Conservation (phyloP, 148 eudicot genomes). For the Rhododendron griersonianum region DNA sequence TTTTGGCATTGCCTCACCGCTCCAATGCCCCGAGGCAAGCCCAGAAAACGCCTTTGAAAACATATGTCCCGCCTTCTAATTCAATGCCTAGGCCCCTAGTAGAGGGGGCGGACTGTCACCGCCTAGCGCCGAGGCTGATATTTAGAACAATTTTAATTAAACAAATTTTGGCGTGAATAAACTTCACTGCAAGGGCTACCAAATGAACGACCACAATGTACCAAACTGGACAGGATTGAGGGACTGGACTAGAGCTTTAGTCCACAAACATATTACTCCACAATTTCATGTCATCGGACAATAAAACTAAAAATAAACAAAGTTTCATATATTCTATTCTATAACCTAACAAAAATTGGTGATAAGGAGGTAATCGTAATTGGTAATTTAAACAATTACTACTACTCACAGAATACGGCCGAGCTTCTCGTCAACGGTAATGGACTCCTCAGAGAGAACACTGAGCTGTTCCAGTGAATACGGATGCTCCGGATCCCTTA, state of each 20-base stretch:
- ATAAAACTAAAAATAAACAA: background rate
- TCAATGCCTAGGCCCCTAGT: too few relatives aligned
- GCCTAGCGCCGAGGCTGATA: too few relatives aligned
- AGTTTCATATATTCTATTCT: background rate
- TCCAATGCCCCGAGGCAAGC: too few relatives aligned
- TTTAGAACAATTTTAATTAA: too few relatives aligned
- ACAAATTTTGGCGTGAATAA: background rate
- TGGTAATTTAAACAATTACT: background rate
- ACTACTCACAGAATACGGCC: conserved; percentile 64
- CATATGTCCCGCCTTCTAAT: too few relatives aligned
- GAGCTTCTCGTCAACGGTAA: conserved; percentile 68
- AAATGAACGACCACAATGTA: background rate
- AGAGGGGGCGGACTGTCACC: too few relatives aligned
- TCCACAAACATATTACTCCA: background rate
- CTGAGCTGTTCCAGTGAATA: conserved; percentile 90
- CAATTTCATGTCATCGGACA: background rate
- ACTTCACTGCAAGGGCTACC: background rate
- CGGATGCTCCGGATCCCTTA: conserved; percentile 92
- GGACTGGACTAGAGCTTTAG: background rate
- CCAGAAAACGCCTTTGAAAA: too few relatives aligned
- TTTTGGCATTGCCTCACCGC: too few relatives aligned
- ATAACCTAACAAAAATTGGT: background rate
- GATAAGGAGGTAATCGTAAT: background rate
- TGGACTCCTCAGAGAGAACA: conserved; percentile 81
- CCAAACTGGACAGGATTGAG: background rate